phyloP scores from a whole-genome alignment of 2,329 filamentous ascomycete genomes.

The Pseudocercospora macadamiae region DNA sequence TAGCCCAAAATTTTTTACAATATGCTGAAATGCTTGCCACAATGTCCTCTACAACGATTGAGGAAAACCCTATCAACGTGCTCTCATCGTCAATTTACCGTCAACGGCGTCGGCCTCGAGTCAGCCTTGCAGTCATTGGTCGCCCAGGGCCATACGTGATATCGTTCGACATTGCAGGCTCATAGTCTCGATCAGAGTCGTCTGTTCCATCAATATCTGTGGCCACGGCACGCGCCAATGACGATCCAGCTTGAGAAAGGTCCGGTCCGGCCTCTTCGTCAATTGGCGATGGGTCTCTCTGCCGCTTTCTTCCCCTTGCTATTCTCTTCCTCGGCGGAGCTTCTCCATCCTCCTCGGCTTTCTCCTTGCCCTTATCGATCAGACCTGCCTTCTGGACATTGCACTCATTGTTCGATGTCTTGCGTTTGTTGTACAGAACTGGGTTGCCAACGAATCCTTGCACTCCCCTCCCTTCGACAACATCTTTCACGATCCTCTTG shows the following conservation, averaged over 20 bases:
- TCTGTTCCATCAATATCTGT: neutral
- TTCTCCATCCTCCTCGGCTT: neutral
- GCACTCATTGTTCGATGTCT: slow-evolving; percentile 25
- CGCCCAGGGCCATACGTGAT: neutral
- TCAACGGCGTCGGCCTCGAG: no score
- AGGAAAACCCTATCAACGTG: no score
- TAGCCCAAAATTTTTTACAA: no score
- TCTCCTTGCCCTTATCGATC: slow-evolving; percentile 25
- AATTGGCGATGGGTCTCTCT: neutral
- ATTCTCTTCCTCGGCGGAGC: slow-evolving; percentile 2
- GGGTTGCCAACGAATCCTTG: slow-evolving; percentile 26
- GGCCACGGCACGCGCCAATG: neutral
- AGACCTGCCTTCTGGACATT: slow-evolving; percentile 28
- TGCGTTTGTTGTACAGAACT: slow-evolving; percentile 21
- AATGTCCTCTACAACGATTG: no score
- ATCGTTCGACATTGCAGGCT: neutral
- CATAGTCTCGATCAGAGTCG: neutral
- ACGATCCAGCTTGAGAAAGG: neutral
- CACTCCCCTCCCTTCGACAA: slow-evolving; percentile 28
- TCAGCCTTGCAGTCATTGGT: no score
- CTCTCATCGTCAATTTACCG: no score
- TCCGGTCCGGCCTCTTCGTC: neutral
- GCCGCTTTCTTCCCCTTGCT: slow-evolving; percentile 6
- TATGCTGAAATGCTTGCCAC: no score
- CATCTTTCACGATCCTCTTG: slow-evolving; percentile 29